Evolutionary conservation across 345 rosid species (phyloP).

Genomic region (Hibiscus trionum): DNA sequence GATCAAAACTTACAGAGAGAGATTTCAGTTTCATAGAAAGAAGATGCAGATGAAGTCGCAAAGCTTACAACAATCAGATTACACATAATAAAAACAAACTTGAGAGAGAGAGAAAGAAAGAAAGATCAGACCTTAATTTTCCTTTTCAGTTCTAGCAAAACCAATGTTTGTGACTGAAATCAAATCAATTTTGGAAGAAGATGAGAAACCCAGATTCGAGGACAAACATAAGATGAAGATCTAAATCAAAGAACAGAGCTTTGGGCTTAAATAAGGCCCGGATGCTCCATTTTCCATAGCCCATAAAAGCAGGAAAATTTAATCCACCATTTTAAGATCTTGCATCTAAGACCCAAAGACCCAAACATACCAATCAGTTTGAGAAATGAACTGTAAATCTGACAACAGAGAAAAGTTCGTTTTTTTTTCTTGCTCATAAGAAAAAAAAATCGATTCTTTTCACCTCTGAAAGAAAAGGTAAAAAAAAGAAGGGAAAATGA

Average conservation of each 20-base stretch:
- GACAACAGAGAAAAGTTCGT: not conserved
- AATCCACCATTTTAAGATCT: not conserved
- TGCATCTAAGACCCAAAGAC: not conserved
- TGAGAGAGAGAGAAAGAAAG: not conserved
- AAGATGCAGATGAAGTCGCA: not conserved
- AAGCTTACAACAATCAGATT: not conserved
- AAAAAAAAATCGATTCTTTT: not conserved
- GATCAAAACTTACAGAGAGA: not conserved
- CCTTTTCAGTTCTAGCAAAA: not conserved
- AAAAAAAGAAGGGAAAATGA: slow-evolving; percentile 25
- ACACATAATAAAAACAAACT: not conserved
- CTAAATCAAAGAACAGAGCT: not conserved
- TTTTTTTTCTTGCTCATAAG: not conserved
- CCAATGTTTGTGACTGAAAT: not conserved
- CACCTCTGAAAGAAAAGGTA: not conserved
- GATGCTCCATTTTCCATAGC: not conserved
- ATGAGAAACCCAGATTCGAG: not conserved
- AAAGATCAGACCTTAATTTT: not conserved
- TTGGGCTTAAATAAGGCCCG: not conserved
- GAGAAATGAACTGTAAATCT: not conserved
- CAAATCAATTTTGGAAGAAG: not conserved
- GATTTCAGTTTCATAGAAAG: not conserved
- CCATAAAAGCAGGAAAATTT: not conserved
- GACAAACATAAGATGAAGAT: not conserved
- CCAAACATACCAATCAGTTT: not conserved